Percentiles rank a stretch among this genome's conserved stretches.
Conservation (phyloP, 208 protist species). For the Balamuthia mandrillaris region DNA sequence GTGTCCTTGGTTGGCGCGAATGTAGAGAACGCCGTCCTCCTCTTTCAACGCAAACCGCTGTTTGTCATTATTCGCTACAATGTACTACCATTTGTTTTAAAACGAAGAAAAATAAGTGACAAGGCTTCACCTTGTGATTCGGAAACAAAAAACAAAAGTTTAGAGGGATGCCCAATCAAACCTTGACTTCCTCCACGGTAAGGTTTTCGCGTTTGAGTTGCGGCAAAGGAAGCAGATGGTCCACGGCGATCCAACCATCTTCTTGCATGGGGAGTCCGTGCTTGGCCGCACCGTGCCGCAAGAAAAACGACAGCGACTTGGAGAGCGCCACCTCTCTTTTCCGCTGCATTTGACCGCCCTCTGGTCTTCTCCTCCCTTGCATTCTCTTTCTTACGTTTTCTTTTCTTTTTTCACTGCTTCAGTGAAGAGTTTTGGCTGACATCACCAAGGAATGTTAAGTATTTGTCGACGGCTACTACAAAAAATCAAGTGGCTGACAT, state of each 20-base stretch:
- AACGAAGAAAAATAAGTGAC: background rate
- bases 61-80: background rate
- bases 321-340: constrained; percentile 12
- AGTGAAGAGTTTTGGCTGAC: too few species aligned
- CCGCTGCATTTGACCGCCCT: too few species aligned
- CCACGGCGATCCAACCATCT: background rate
- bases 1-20: constrained; percentile 32
- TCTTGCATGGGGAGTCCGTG: background rate
- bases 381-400: too few species aligned
- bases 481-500: too few species aligned
- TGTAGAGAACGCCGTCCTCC: background rate
- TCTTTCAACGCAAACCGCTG: background rate
- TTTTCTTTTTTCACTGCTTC: too few species aligned
- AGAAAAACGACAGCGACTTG: background rate
- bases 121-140: background rate
- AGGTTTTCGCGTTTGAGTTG: background rate
- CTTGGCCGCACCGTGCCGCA: background rate
- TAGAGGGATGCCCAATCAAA: background rate
- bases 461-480: too few species aligned
- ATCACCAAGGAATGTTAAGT: too few species aligned
- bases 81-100: background rate
- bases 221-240: background rate
- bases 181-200: background rate
- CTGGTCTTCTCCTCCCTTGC: too few species aligned
- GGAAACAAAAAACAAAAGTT: background rate